Conservation (phyloP, 192 early-diverging fungal genomes). For the Coemansia asiatica region DNA sequence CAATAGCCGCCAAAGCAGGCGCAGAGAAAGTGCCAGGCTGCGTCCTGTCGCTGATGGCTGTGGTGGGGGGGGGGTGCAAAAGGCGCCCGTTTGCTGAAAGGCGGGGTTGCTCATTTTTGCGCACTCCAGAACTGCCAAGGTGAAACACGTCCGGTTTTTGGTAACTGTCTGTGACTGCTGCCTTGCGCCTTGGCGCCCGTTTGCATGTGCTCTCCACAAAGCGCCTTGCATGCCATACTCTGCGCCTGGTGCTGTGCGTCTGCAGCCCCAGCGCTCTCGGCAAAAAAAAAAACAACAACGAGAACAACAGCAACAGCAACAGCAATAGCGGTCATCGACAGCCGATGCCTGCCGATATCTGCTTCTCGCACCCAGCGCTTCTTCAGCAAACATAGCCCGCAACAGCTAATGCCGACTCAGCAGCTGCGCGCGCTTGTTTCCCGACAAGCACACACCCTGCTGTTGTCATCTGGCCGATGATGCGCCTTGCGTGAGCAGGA, state of each 20-base stretch:
- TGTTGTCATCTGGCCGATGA: background rate
- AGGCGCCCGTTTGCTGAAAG: background rate
- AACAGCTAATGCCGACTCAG: background rate
- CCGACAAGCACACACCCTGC: background rate
- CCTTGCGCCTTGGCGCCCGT: background rate
- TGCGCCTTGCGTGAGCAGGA: background rate
- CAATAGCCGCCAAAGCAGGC: background rate
- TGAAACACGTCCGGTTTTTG: slow-evolving; percentile 2
- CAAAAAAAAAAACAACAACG: too few relatives aligned
- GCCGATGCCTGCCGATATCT: too few relatives aligned
- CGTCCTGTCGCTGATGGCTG: too few relatives aligned
- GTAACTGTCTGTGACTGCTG: slow-evolving; percentile 1
- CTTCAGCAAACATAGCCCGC: too few relatives aligned
- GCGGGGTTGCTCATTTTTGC: background rate
- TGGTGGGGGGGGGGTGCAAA: background rate
- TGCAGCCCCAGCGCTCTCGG: background rate
- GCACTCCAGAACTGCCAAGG: background rate
- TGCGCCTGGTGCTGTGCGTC: background rate
- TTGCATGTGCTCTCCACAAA: background rate
- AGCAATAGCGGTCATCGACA: too few relatives aligned
- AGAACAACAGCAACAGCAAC: too few relatives aligned
- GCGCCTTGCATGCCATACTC: background rate
- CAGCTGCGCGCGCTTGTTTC: background rate
- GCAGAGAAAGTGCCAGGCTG: too few relatives aligned
- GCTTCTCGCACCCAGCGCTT: too few relatives aligned